phyloP scores from a whole-genome alignment of 805 yeast species.

The Hanseniaspora hatyaiensis region DNA sequence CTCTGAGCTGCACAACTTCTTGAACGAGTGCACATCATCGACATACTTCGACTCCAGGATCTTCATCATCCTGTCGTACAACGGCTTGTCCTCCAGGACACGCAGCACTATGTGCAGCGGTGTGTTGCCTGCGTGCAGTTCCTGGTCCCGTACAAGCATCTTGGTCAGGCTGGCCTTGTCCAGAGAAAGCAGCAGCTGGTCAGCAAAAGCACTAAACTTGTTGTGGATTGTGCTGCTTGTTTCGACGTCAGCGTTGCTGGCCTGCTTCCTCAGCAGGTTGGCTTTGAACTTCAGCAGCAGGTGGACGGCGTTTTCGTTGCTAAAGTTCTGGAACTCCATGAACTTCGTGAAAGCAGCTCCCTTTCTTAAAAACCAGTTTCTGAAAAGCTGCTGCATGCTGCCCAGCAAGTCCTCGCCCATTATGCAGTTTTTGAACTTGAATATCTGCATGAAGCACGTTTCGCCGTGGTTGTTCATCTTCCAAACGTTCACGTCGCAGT shows the following conservation, averaged over 20 bases:
- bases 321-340: background rate
- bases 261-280: background rate
- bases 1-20: background rate
- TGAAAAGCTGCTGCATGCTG: conserved; percentile 59
- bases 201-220: background rate
- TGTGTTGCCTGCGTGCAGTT: background rate
- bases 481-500: conserved; percentile 34
- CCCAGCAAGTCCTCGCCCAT: conserved; percentile 29
- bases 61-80: conserved; percentile 24
- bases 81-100: conserved; percentile 15
- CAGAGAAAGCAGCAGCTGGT: background rate
- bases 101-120: background rate
- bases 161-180: background rate
- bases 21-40: conserved; percentile 63
- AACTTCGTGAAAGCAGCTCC: conserved; percentile 7
- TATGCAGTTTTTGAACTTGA: conserved; percentile 76
- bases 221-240: background rate
- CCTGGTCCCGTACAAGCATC: background rate
- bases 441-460: conserved; percentile 75
- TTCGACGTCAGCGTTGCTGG: background rate
- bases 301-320: conserved; percentile 37
- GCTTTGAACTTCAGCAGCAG: conserved; percentile 48
- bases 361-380: background rate
- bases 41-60: conserved; percentile 55
- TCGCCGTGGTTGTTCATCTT: conserved; percentile 60